Conservation (phyloP, 352 stramenopile genomes). For the Pythium oligandrum region DNA sequence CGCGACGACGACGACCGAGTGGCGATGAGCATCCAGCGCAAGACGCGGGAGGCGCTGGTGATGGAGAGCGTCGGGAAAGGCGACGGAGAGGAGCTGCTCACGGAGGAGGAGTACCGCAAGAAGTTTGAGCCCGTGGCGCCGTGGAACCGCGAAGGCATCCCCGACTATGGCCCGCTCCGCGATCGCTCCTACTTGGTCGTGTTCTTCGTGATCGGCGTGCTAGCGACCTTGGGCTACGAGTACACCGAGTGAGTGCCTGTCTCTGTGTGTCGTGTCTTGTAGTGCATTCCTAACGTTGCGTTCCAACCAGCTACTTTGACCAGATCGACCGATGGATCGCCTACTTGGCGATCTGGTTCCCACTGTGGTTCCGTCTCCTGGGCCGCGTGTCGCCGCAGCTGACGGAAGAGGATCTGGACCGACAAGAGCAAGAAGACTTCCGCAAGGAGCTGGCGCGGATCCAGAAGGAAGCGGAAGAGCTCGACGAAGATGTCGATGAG, state of each 20-base stretch:
- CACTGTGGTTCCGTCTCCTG: constrained; percentile 74
- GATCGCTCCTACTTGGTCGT: constrained; percentile 60
- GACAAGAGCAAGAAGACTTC: constrained; percentile 41
- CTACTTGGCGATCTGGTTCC: constrained; percentile 79
- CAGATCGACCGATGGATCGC: constrained; percentile 64
- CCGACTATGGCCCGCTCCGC: constrained; percentile 66
- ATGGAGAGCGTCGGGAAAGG: constrained; percentile 20
- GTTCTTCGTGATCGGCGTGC: constrained; percentile 62
- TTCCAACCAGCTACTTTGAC: constrained; percentile 50
- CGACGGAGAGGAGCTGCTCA: constrained; percentile 15
- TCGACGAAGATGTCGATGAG: constrained; percentile 11
- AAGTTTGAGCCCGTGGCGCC: constrained; percentile 72
- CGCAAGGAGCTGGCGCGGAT: constrained; percentile 41
- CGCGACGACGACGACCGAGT: too few relatives aligned
- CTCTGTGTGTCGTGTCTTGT: not conserved
- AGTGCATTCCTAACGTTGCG: not conserved
- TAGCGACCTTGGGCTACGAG: constrained; percentile 69
- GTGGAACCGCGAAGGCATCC: constrained; percentile 77
- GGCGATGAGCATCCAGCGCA: constrained; percentile 24
- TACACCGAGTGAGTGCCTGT: constrained; percentile 36
- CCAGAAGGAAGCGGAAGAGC: constrained; percentile 17
- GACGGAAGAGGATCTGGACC: constrained; percentile 52
- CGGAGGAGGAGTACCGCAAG: constrained; percentile 53
- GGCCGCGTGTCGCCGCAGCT: constrained; percentile 55
- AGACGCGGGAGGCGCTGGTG: constrained; percentile 2